A percentile compares a stretch with the other conserved stretches of the same genome.
phyloP scores from a whole-genome alignment of 2,329 filamentous ascomycete genomes.

The Pezicula radicicola region DNA sequence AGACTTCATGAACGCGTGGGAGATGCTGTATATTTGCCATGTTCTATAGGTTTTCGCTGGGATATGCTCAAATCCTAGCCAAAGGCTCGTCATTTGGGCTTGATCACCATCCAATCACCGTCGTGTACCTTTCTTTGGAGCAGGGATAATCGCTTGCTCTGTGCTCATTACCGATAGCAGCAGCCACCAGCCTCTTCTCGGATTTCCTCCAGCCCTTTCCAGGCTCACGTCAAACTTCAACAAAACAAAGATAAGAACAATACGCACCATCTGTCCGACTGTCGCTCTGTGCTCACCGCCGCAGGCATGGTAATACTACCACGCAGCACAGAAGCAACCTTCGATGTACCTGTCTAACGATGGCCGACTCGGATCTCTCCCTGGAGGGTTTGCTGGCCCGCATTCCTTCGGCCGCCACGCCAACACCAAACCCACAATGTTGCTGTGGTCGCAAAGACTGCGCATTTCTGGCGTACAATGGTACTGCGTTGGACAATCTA shows the following conservation, averaged over 20 bases:
- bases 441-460: conserved; percentile 85
- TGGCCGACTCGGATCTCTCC: not conserved
- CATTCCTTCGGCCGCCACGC: conserved; percentile 16
- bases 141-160: not conserved
- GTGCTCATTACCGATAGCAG: not conserved
- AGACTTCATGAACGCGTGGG: not conserved
- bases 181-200: not conserved
- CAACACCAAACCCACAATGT: conserved; percentile 45
- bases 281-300: too few species aligned
- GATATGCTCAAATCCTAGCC: not conserved
- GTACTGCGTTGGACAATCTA: conserved; percentile 71
- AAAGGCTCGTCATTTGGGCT: not conserved
- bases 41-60: not conserved
- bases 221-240: not conserved
- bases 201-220: too few species aligned
- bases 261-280: not conserved
- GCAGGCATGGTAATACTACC: not conserved
- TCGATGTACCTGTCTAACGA: not conserved
- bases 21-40: not conserved
- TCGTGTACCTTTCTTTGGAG: not conserved
- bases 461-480: conserved; percentile 77
- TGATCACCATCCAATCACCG: not conserved
- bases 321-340: not conserved
- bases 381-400: conserved; percentile 1
- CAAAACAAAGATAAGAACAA: not conserved